phyloP scores from a whole-genome alignment of 805 yeast species.

The Saccharomycopsis sp. region DNA sequence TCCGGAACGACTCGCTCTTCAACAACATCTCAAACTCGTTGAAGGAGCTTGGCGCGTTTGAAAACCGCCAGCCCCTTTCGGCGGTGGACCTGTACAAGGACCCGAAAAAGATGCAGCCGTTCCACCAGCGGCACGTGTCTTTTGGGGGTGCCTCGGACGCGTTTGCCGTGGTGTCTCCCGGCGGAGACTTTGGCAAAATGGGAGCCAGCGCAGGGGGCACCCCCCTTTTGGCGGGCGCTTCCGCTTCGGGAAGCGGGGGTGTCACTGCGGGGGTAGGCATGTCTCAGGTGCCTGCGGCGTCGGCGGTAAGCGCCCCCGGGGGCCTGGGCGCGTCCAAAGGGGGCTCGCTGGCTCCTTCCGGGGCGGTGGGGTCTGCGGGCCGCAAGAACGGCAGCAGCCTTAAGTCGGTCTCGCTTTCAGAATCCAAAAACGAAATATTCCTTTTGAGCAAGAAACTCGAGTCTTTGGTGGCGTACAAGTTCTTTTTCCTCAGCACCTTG shows the following conservation, averaged over 20 bases:
- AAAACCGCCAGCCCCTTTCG: neutral
- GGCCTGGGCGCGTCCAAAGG: neutral
- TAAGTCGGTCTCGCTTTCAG: neutral
- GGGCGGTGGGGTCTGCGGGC: neutral
- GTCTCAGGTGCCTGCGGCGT: neutral
- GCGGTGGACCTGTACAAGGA: neutral
- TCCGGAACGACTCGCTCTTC: constrained; percentile 15
- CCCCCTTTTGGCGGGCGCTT: neutral
- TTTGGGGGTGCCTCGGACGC: neutral
- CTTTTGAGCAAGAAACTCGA: neutral
- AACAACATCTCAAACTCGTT: constrained; percentile 11
- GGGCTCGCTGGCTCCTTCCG: neutral
- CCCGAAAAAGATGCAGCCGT: neutral
- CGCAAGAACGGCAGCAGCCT: neutral
- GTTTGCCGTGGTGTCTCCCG: neutral
- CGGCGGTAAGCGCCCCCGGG: neutral
- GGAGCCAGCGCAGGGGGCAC: neutral
- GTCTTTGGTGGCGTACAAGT: constrained; percentile 1
- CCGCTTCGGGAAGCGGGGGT: neutral
- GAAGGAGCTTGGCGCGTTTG: constrained; percentile 6
- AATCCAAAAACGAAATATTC: constrained; percentile 1
- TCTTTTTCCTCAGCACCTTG: constrained; percentile 1
- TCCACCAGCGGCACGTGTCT: neutral
- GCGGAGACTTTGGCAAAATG: neutral
- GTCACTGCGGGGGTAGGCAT: too few species aligned